Conservation (phyloP, 345 rosid genomes). For the Psidium friedrichsthalianum region DNA sequence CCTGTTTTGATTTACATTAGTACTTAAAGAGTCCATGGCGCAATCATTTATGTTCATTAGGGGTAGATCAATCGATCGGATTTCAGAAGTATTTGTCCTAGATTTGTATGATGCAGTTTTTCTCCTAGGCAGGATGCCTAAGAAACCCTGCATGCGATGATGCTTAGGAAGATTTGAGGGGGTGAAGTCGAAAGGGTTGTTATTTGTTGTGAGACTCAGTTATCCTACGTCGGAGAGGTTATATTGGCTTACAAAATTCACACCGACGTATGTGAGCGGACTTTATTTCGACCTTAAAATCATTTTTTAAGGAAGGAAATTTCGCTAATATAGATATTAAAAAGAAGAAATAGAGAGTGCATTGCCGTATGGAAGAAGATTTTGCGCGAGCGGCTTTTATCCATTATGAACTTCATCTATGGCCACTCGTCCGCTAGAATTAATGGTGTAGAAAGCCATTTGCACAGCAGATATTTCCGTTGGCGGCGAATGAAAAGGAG, state of each 20-base stretch:
- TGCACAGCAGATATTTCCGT: not conserved
- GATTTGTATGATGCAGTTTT: not conserved
- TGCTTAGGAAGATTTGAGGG: too few species aligned
- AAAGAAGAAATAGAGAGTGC: not conserved
- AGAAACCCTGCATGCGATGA: not conserved
- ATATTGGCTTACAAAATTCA: not conserved
- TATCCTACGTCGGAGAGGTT: not conserved
- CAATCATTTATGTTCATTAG: not conserved
- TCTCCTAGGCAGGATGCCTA: not conserved
- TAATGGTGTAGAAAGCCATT: not conserved
- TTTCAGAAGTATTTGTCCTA: accelerated
- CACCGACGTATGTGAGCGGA: not conserved
- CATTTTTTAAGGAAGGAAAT: not conserved
- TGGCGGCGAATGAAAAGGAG: not conserved
- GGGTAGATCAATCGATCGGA: not conserved
- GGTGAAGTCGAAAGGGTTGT: too few species aligned
- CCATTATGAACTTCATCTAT: not conserved
- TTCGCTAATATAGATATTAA: not conserved
- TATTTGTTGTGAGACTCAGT: too few species aligned
- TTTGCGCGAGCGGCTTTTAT: not conserved
- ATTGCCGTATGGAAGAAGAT: not conserved
- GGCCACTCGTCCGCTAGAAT: not conserved
- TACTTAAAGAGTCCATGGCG: not conserved
- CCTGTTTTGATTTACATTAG: not conserved
- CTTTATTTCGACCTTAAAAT: not conserved